Base-by-base conservation (phyloP, 2,329 filamentous ascomycete genomes). In the Penicillium occitanis region DNA sequence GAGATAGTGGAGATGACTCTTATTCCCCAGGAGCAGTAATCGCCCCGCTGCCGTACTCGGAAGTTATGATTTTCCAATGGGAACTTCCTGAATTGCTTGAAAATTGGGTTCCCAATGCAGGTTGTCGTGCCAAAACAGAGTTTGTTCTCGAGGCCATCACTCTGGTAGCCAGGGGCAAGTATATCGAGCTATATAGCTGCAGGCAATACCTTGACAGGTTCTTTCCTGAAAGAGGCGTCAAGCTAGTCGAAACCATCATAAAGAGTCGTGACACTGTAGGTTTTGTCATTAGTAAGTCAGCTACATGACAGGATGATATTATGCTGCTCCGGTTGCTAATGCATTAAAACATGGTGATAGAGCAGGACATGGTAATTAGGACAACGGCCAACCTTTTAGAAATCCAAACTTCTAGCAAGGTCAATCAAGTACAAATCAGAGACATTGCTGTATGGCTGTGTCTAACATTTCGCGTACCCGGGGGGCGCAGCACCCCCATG, bases 351-450 rank as follows among this genome's bases (percentile, higher is more conserved):
- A 8, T 46, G 42, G 8, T 22, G 0, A 2, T 46, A 5, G 42
- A 10, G n/a, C 6, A 2, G 10, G 42, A 11, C 7, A 2, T 46
- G n/a, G 6, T 10, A 44, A 11, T 44, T 14, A 8, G 4, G 42
- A 2, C 42, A 44, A 7, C 0, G n/a, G 2, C 1, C 5, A n/a
- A 44, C 1, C 0, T 7, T 1, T 44, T 44, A 19, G 19, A 0
- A 2, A 22, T 46, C n/a, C 10, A 3, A 0, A 8, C n/a, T 19
- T 46, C 2, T 19, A 46, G 5, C n/a, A 13, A 46, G 19, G 44
- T 11, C 8, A 5, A 22, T 5, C 6, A 22, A n/a, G 40, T 6
- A 46, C 3, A 46, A 22, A 46, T 22, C 2, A 46, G 10, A 5
- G 44, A 46, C n/a, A 46, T 46, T 1, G 44, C 44, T 3, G 8